phyloP scores from a whole-genome alignment of 2,329 filamentous ascomycete genomes.

The Dactylonectria macrodidyma region DNA sequence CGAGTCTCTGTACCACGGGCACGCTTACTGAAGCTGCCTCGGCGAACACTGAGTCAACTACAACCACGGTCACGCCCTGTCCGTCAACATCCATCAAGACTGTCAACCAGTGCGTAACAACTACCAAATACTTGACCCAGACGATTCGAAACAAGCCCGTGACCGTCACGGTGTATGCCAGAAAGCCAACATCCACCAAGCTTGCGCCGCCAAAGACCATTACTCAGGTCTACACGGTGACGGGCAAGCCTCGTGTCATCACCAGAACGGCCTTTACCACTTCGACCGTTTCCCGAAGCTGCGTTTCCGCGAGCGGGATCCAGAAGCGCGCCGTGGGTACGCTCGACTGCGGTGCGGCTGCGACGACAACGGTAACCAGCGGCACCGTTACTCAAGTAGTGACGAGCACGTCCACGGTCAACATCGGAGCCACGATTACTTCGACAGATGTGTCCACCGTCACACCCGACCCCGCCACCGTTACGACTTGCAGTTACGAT shows the following conservation, averaged over 20 bases:
- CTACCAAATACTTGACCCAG: conserved; percentile 6
- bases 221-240: background rate
- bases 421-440: background rate
- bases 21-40: conserved; percentile 3
- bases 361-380: background rate
- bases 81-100: background rate
- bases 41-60: background rate
- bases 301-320: background rate
- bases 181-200: conserved; percentile 7
- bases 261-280: conserved; percentile 2
- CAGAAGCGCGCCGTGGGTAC: background rate
- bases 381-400: background rate
- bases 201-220: background rate
- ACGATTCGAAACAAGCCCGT: background rate
- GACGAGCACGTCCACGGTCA: background rate
- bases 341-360: background rate
- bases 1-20: conserved; percentile 7
- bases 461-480: background rate
- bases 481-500: conserved; percentile 5
- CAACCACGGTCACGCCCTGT: background rate
- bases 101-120: background rate
- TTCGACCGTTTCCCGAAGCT: background rate
- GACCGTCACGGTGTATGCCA: background rate
- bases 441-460: background rate
- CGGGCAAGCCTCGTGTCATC: background rate